These are phyloP conservation scores for Orychophragmus violaceus DNA, from an alignment of 345 rosid genomes.

Conservation along the genomic window DNA sequence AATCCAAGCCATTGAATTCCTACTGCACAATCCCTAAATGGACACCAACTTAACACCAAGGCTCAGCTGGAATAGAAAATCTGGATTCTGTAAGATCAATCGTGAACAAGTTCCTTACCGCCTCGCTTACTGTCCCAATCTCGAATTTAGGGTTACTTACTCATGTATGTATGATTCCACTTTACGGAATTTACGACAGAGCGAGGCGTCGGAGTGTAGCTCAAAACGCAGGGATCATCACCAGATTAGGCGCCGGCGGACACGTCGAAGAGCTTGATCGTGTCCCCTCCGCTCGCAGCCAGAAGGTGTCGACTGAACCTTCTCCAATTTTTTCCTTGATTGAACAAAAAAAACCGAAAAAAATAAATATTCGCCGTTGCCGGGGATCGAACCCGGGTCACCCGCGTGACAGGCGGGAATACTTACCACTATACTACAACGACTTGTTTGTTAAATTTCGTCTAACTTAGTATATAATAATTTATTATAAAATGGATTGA, in stretches of 20 bases:
- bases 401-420: slow-evolving; percentile 97
- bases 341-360: too few species aligned
- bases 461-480: too few species aligned
- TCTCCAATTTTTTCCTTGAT: too few species aligned
- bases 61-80: too few species aligned
- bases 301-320: too few species aligned
- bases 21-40: background rate
- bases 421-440: slow-evolving; percentile 97
- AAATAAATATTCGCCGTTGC: too few species aligned
- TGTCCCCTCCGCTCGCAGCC: slow-evolving; percentile 74
- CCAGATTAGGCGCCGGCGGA: slow-evolving; percentile 40
- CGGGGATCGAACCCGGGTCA: slow-evolving; percentile 92
- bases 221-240: slow-evolving; percentile 71
- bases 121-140: background rate
- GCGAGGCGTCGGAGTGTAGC: slow-evolving; percentile 65
- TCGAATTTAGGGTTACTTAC: slow-evolving; percentile 29
- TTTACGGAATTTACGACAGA: slow-evolving; percentile 69
- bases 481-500: too few species aligned
- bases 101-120: background rate
- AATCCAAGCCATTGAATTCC: too few species aligned
- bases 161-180: slow-evolving; percentile 92
- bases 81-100: background rate
- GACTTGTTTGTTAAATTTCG: too few species aligned
- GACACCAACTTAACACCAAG: background rate
- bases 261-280: slow-evolving; percentile 78